Percentiles rank a stretch among this genome's conserved stretches.
Conservation (phyloP, 1,284 basidiomycete genomes). For the Vanrija pseudolonga region DNA sequence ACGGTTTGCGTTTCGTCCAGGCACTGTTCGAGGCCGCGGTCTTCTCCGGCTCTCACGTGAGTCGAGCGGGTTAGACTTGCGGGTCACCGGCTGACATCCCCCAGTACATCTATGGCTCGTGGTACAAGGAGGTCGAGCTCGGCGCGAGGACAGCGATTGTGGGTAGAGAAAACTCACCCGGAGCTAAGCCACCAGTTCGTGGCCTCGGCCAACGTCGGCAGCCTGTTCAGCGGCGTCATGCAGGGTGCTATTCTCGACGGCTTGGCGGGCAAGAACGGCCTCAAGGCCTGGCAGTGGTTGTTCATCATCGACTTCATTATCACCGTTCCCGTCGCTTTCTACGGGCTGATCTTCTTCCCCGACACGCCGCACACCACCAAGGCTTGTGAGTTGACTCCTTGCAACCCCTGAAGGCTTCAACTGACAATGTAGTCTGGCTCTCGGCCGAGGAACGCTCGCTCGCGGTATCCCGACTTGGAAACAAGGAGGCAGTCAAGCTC, state of each 20-base stretch:
- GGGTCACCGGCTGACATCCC: background rate
- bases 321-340: slow-evolving; percentile 34
- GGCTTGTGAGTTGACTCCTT: slow-evolving; percentile 16
- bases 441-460: slow-evolving; percentile 30
- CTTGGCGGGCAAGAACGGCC: slow-evolving; percentile 54
- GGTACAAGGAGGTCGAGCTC: slow-evolving; percentile 36
- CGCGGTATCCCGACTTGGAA: slow-evolving; percentile 19
- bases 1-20: slow-evolving; percentile 25
- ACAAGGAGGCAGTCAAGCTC: slow-evolving; percentile 15
- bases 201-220: slow-evolving; percentile 29
- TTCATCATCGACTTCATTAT: slow-evolving; percentile 53
- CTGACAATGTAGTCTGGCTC: slow-evolving; percentile 15
- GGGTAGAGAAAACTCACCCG: background rate
- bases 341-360: slow-evolving; percentile 39
- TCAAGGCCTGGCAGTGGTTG: slow-evolving; percentile 54
- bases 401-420: background rate
- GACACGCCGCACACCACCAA: slow-evolving; percentile 30
- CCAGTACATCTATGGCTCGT: slow-evolving; percentile 36
- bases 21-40: slow-evolving; percentile 27
- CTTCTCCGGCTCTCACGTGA: slow-evolving; percentile 22
- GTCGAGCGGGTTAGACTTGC: background rate
- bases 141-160: slow-evolving; percentile 32
- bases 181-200: slow-evolving; percentile 13
- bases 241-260: slow-evolving; percentile 32
- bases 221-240: slow-evolving; percentile 37